Evolutionary conservation across 73 alveolate genomes (phyloP).

Genomic region (Diophrys appendiculata): DNA sequence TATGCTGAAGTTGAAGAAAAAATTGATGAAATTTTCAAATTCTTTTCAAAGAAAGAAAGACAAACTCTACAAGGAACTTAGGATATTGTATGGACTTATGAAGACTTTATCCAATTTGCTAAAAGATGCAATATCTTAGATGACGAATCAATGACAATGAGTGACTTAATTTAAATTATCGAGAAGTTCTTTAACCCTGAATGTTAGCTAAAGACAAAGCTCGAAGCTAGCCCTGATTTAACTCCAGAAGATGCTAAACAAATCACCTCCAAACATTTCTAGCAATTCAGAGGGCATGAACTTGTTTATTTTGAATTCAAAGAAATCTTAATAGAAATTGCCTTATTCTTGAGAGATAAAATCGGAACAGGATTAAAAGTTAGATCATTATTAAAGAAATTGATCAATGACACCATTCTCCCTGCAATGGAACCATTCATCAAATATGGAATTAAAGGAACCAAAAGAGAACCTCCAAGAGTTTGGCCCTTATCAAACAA

Average conservation of each 20-base stretch:
- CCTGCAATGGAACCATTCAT: conserved; percentile 18
- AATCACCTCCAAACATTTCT: conserved; percentile 32
- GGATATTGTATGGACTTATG: conserved; percentile 45
- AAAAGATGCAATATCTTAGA: conserved; percentile 41
- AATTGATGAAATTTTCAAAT: conserved; percentile 33
- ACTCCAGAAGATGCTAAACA: conserved; percentile 38
- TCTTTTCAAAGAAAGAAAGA: conserved; percentile 37
- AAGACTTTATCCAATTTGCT: conserved; percentile 40
- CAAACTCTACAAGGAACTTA: conserved; percentile 26
- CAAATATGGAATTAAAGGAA: conserved; percentile 14
- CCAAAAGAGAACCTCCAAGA: conserved; percentile 25
- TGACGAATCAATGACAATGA: conserved; percentile 22
- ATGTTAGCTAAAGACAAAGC: conserved; percentile 17
- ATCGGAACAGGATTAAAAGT: conserved; percentile 14
- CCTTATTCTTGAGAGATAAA: conserved; percentile 40
- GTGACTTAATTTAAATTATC: conserved; percentile 38
- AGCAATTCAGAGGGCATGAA: conserved; percentile 49
- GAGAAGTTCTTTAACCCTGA: conserved; percentile 64
- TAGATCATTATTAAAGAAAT: conserved; percentile 41
- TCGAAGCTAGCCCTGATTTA: background rate
- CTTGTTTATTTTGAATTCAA: conserved; percentile 53
- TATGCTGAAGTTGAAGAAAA: conserved; percentile 37
- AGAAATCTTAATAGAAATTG: conserved; percentile 51
- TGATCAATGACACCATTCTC: conserved; percentile 48
- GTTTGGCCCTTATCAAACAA: conserved; percentile 68